Conservation (phyloP, 140 eudicot species). For the Erigeron philadelphicus region DNA sequence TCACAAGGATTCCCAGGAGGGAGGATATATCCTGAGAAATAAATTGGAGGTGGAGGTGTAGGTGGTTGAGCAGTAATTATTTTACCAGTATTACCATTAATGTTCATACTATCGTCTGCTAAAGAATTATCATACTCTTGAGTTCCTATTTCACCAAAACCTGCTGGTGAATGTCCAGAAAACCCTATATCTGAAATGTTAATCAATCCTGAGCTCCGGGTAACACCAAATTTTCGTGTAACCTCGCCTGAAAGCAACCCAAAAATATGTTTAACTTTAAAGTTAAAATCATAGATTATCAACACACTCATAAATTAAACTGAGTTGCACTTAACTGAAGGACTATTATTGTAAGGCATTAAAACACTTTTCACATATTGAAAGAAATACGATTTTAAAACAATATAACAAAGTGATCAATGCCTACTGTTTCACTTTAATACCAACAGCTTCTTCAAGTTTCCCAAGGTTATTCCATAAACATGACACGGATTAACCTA, state of each 20-base stretch:
- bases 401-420: too few species aligned
- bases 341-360: background rate
- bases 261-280: background rate
- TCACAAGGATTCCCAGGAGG: slow-evolving; percentile 87
- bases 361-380: too few species aligned
- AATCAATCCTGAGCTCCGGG: slow-evolving; percentile 25
- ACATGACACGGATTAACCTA: too few species aligned
- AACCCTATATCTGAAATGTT: slow-evolving; percentile 11
- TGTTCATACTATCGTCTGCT: slow-evolving; percentile 17
- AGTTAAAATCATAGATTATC: too few species aligned
- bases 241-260: slow-evolving; percentile 46
- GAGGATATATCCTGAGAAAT: slow-evolving; percentile 62
- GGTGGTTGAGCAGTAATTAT: slow-evolving; percentile 15
- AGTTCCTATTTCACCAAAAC: slow-evolving; percentile 14
- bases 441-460: too few species aligned
- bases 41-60: slow-evolving; percentile 25
- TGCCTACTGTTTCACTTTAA: too few species aligned
- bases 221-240: slow-evolving; percentile 27
- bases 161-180: slow-evolving; percentile 21
- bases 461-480: too few species aligned
- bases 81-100: background rate
- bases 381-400: too few species aligned
- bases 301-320: background rate
- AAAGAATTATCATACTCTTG: slow-evolving; percentile 15
- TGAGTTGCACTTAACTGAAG: background rate